Evolutionary conservation across 1,139 yeast genomes (phyloP).

Genomic region (Kluyveromyces sp.): DNA sequence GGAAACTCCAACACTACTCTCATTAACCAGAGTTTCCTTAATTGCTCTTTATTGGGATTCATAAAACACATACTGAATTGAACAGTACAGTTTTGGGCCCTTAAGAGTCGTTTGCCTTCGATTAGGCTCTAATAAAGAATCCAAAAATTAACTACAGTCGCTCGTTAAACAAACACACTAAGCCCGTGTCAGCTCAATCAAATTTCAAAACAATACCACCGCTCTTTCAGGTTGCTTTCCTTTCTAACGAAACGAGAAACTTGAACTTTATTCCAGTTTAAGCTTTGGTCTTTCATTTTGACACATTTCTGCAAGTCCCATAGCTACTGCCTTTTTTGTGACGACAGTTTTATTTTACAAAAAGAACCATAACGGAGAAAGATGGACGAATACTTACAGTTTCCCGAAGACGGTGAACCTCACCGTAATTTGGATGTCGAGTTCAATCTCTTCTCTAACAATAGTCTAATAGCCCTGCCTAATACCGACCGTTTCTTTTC

Average conservation of each 20-base stretch:
- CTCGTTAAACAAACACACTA: too few relatives aligned
- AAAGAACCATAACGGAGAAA: not conserved
- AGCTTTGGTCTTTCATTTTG: too few relatives aligned
- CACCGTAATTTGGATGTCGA: constrained; percentile 2
- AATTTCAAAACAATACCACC: too few relatives aligned
- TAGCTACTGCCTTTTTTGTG: not conserved
- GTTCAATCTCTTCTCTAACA: not conserved
- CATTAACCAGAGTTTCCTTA: not conserved
- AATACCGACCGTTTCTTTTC: not conserved
- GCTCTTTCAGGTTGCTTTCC: too few relatives aligned
- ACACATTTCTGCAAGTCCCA: constrained; percentile 1
- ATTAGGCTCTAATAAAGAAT: not conserved
- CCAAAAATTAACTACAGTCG: constrained; percentile 1
- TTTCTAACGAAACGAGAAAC: too few relatives aligned
- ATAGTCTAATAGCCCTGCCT: not conserved
- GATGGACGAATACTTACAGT: constrained; percentile 5
- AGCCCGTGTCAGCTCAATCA: too few relatives aligned
- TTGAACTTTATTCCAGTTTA: not conserved
- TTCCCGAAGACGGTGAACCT: constrained; percentile 2
- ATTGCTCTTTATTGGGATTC: too few relatives aligned
- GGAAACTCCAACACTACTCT: not conserved
- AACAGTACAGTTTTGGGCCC: too few relatives aligned
- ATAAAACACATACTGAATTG: too few relatives aligned
- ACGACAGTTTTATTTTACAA: not conserved
- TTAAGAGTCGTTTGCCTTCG: too few relatives aligned